phyloP scores from a whole-genome alignment of 2,329 filamentous ascomycete genomes.

The Nemania serpens region DNA sequence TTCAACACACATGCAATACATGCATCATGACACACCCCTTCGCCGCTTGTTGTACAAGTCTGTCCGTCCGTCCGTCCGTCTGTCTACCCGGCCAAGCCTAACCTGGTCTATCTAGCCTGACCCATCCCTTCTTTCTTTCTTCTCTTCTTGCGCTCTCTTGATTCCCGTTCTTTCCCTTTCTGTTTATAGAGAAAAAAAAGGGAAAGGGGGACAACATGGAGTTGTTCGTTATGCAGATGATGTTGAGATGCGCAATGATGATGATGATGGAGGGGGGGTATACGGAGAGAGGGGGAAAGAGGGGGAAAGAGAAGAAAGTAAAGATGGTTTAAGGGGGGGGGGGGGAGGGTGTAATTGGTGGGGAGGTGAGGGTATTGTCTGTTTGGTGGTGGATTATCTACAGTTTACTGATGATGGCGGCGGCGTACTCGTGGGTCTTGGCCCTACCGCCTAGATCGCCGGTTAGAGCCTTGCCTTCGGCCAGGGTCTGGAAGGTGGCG shows the following conservation, averaged over 20 bases:
- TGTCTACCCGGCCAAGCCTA: slow-evolving; percentile 17
- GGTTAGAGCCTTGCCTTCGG: slow-evolving; percentile 94
- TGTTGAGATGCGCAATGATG: slow-evolving; percentile 10
- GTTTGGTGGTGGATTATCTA: slow-evolving; percentile 45
- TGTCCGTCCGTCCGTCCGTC: slow-evolving; percentile 8
- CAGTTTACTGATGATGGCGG: slow-evolving; percentile 80
- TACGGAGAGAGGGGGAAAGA: neutral
- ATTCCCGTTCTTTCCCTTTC: neutral
- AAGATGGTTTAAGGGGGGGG: slow-evolving; percentile 24
- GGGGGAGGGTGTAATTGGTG: neutral
- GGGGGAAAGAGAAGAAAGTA: too few species aligned
- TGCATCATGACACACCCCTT: neutral
- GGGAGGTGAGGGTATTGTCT: too few species aligned
- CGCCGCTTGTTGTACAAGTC: slow-evolving; percentile 21
- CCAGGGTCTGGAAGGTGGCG: slow-evolving; percentile 92
- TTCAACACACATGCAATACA: neutral
- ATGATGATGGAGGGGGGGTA: neutral
- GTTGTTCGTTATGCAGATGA: slow-evolving; percentile 4
- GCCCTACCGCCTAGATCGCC: slow-evolving; percentile 95
- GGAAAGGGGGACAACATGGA: neutral
- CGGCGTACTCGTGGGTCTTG: slow-evolving; percentile 93
- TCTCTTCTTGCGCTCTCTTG: neutral
- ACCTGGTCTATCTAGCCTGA: slow-evolving; percentile 19
- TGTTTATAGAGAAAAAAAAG: slow-evolving; percentile 1
- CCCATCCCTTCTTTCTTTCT: neutral